A percentile compares a stretch with the other conserved stretches of the same genome.
These are phyloP conservation scores for Leccinellum rugosiceps DNA, from an alignment of 768 basidiomycete genomes.

Conservation along the genomic window DNA sequence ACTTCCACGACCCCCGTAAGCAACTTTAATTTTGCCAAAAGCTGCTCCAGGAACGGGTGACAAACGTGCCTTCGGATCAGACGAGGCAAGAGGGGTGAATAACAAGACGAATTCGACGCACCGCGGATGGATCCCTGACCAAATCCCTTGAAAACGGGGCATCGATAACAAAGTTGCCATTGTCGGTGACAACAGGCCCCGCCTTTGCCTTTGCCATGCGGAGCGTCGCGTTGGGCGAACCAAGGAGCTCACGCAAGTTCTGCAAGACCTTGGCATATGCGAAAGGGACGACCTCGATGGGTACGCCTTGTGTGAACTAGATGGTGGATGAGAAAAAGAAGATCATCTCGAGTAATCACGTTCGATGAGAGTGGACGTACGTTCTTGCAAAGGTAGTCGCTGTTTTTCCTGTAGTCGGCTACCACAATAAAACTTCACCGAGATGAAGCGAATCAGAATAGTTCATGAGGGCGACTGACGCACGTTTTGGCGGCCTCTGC, in stretches of 20 bases:
- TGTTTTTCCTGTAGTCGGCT: slow-evolving; percentile 96
- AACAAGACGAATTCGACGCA: slow-evolving; percentile 22
- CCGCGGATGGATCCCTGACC: slow-evolving; percentile 65
- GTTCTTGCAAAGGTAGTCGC: slow-evolving; percentile 72
- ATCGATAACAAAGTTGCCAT: slow-evolving; percentile 97
- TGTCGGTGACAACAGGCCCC: slow-evolving; percentile 95
- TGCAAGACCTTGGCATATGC: slow-evolving; percentile 87
- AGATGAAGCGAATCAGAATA: slow-evolving; percentile 41
- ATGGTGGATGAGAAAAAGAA: neutral
- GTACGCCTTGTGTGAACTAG: slow-evolving; percentile 85
- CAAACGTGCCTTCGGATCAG: neutral
- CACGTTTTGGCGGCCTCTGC: slow-evolving; percentile 92
- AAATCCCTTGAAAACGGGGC: slow-evolving; percentile 77
- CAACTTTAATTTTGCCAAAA: slow-evolving; percentile 83
- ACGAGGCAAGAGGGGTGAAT: neutral
- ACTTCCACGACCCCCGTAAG: slow-evolving; percentile 99
- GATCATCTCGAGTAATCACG: neutral
- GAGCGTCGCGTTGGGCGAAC: slow-evolving; percentile 69
- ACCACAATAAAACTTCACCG: slow-evolving; percentile 74
- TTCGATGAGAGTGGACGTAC: slow-evolving; percentile 43
- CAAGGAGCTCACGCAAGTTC: slow-evolving; percentile 57
- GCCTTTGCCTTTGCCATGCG: slow-evolving; percentile 94
- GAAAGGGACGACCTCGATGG: slow-evolving; percentile 95
- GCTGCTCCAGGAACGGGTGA: slow-evolving; percentile 36
- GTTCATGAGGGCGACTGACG: neutral